These are phyloP conservation scores for Cytospora piceicola DNA, from an alignment of 2,329 filamentous ascomycete genomes.

Conservation along the genomic window DNA sequence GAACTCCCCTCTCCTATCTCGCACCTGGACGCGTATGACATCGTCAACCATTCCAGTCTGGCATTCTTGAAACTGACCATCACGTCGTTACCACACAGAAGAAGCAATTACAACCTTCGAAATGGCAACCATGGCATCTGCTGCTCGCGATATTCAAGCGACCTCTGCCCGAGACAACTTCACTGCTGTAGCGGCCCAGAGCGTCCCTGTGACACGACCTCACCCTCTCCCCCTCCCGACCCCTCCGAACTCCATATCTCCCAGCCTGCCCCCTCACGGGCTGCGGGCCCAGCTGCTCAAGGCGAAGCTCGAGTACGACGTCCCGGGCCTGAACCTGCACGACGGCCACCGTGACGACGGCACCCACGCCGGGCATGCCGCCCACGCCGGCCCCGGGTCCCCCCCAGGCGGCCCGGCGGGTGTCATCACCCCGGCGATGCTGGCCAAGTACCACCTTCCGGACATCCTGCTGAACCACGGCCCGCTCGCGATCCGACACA, in stretches of 20 bases:
- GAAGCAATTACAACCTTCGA: constrained; percentile 49
- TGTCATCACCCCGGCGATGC: constrained; percentile 80
- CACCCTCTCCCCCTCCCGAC: constrained; percentile 80
- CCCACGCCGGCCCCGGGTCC: constrained; percentile 44
- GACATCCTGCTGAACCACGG: constrained; percentile 89
- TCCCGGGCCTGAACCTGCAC: constrained; percentile 86
- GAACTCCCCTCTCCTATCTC: background rate
- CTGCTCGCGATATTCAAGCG: constrained; percentile 69
- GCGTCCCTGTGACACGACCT: constrained; percentile 64
- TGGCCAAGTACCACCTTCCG: constrained; percentile 88
- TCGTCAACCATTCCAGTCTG: constrained; percentile 17
- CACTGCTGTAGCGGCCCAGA: constrained; percentile 71
- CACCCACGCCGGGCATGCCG: constrained; percentile 35
- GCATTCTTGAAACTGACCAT: constrained; percentile 19
- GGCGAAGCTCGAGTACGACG: constrained; percentile 66
- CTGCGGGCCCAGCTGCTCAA: constrained; percentile 70
- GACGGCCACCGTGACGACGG: constrained; percentile 59
- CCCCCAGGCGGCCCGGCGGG: constrained; percentile 71
- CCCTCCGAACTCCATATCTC: constrained; percentile 94
- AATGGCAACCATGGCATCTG: constrained; percentile 69
- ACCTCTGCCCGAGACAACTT: constrained; percentile 71
- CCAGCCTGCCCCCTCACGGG: constrained; percentile 79
- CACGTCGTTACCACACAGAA: constrained; percentile 39
- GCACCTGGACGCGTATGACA: constrained; percentile 34
- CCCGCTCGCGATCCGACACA: constrained; percentile 89